A percentile compares a stretch with the other conserved stretches of the same genome.
Conservation (phyloP, 371 early-diverging fungal species). For the Nosema muscidifuracis region DNA sequence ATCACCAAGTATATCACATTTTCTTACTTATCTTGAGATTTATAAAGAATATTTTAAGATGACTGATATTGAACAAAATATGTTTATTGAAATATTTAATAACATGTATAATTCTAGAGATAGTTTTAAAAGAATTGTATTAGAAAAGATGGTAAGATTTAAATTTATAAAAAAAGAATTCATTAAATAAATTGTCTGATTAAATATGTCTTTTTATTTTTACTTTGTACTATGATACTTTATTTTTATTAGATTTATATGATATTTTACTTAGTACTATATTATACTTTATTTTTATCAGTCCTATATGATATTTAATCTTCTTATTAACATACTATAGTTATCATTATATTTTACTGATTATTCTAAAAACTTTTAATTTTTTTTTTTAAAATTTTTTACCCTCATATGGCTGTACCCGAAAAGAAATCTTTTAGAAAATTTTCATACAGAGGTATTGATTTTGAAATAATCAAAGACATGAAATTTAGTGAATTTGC, state of each 20-base stretch:
- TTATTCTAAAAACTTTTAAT: too few species aligned
- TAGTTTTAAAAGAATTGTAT: slow-evolving; percentile 31
- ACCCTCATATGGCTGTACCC: slow-evolving; percentile 37
- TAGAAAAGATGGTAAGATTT: slow-evolving; percentile 38
- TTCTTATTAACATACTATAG: neutral
- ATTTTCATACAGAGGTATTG: slow-evolving; percentile 94
- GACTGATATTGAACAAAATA: slow-evolving; percentile 23
- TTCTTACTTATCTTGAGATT: slow-evolving; percentile 45
- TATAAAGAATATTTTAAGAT: slow-evolving; percentile 40
- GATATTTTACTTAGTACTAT: neutral
- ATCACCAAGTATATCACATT: slow-evolving; percentile 47
- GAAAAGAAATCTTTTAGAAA: slow-evolving; percentile 91
- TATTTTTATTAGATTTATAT: too few species aligned
- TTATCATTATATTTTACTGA: too few species aligned
- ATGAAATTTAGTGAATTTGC: slow-evolving; percentile 82
- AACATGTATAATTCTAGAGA: slow-evolving; percentile 10
- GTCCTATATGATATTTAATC: neutral
- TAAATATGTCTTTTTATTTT: too few species aligned
- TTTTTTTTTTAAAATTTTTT: neutral
- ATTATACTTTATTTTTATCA: neutral
- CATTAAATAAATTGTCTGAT: neutral
- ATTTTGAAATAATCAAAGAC: slow-evolving; percentile 84
- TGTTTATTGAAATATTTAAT: slow-evolving; percentile 29
- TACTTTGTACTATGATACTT: neutral
- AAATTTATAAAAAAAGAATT: slow-evolving; percentile 14